Base-by-base conservation (phyloP, 495 filamentous ascomycete genomes). In the Mycothermus thermophilus region DNA sequence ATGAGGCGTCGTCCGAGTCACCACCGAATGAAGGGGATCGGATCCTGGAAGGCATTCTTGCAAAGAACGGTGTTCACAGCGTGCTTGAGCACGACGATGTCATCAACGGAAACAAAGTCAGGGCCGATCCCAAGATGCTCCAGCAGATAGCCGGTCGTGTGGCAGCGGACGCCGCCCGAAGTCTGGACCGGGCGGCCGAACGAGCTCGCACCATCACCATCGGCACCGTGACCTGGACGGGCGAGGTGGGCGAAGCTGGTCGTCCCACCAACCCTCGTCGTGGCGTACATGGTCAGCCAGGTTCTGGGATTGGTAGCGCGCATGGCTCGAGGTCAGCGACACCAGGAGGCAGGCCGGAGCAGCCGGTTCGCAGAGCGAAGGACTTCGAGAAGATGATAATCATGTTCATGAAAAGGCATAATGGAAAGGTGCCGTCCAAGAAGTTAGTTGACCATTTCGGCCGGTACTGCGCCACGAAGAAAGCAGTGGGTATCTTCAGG, bases 181-280 rank as follows among this genome's bases (percentile, higher is more conserved):
- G 77, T 41, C 74, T 97, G 3, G 74, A 75, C 19, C 72, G 72
- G 29, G 79, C 84, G 16, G 74, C 72, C 23, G 74, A 85, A 55
- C 65, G 70, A 8, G 84, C 85, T 2, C 67, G 72, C 14, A 67
- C 61, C 3, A 64, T 84, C 1, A 79, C 80, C 0, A 75, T 88
- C 30, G 90, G 88, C 24, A 80, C 80, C 0, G 80, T 88, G 10
- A 96, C 90, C 2, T 97, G 90, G 90, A 97, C 90, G 0, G 90
- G 90, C 8, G 66, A 74, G 37, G 70, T 78, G 27, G 90, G 90
- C 6, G 63, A 75, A 21, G 79, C 74, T 3, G 88, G 88, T 15
- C 52, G 64, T 3, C 69, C 69, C 2, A 30, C 31, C 8, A 59
- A 59, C 18, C 44, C 51, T 13, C 55, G 61, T 15, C 57, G 60